These are phyloP conservation scores for Lunasporangiospora selenospora DNA, from an alignment of 192 early-diverging fungal genomes.

Conservation along the genomic window DNA sequence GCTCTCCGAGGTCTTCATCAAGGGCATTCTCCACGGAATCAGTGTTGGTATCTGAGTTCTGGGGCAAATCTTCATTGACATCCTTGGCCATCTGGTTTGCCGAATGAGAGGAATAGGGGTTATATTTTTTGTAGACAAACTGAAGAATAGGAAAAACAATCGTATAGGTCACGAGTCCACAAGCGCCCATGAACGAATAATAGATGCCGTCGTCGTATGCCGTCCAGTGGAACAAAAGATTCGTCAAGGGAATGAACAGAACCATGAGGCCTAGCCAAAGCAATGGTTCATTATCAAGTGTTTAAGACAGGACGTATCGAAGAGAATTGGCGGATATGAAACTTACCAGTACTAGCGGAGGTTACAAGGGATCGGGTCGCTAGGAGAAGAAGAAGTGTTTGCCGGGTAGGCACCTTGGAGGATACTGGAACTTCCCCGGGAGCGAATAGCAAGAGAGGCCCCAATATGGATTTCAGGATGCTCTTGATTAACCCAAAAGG, in stretches of 20 bases:
- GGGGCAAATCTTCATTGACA: no score
- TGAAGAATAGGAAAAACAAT: slow-evolving; percentile 7
- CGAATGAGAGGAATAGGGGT: neutral
- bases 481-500: neutral
- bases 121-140: slow-evolving; percentile 1
- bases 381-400: slow-evolving; percentile 1
- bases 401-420: slow-evolving; percentile 1
- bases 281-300: neutral
- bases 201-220: slow-evolving; percentile 7
- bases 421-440: slow-evolving; percentile 5
- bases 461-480: neutral
- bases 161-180: neutral
- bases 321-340: neutral
- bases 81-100: no score
- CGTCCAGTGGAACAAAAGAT: slow-evolving; percentile 8
- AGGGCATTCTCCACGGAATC: no score
- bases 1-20: neutral
- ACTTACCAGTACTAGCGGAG: neutral
- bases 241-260: slow-evolving; percentile 8
- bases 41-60: no score
- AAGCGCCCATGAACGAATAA: neutral
- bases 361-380: neutral
- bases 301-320: no score
- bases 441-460: slow-evolving; percentile 3
- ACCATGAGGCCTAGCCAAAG: neutral